Percentiles rank a stretch among this genome's conserved stretches.
Conservation (phyloP, 495 filamentous ascomycete genomes). For the Chaetomium cochliodes region DNA sequence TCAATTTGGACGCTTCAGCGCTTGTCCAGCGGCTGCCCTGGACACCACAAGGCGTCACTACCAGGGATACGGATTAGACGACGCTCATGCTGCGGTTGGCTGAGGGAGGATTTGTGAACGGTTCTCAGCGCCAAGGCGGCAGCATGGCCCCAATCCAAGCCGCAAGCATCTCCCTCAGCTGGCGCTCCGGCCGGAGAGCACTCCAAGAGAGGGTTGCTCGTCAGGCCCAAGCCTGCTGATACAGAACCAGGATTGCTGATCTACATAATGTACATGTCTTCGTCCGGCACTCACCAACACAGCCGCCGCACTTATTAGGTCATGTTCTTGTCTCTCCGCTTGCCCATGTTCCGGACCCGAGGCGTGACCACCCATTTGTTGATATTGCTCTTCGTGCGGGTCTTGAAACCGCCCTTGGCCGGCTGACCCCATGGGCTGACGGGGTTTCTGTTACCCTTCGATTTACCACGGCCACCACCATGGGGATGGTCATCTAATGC, state of each 20-base stretch:
- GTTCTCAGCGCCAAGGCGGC: too few relatives aligned
- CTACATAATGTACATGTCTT: conserved; percentile 37
- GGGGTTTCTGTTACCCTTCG: conserved; percentile 93
- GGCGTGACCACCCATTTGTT: conserved; percentile 79
- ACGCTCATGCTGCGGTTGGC: too few relatives aligned
- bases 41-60: too few relatives aligned
- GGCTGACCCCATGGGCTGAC: conserved; percentile 94
- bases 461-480: conserved; percentile 97
- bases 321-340: conserved; percentile 55
- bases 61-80: too few relatives aligned
- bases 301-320: conserved; percentile 25
- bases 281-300: conserved; percentile 17
- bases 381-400: conserved; percentile 67
- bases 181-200: background rate
- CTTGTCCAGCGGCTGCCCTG: too few relatives aligned
- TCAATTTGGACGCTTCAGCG: too few relatives aligned
- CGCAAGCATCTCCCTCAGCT: background rate
- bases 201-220: background rate
- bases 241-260: conserved; percentile 18
- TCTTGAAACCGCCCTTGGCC: conserved; percentile 96
- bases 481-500: conserved; percentile 81
- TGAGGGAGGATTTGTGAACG: too few relatives aligned
- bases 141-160: background rate
- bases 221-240: background rate
- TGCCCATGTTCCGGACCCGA: conserved; percentile 74